A percentile compares a stretch with the other conserved stretches of the same genome.
Evolutionary conservation across 805 yeast species (phyloP).

Genomic region (Spathaspora gorwiae): DNA sequence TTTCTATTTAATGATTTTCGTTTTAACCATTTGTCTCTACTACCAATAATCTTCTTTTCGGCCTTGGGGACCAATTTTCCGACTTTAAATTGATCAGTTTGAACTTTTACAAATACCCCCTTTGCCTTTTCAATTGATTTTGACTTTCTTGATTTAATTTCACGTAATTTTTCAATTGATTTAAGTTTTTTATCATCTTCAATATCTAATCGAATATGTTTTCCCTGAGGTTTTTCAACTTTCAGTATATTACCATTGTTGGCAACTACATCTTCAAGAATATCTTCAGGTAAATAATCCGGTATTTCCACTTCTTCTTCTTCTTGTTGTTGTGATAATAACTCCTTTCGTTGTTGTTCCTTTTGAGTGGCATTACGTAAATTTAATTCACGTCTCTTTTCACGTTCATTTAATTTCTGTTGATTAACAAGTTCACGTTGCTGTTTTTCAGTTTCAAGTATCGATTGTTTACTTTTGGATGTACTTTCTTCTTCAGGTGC

Average conservation of each 20-base stretch:
- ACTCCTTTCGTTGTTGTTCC: slow-evolving; percentile 27
- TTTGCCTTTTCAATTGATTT: slow-evolving; percentile 34
- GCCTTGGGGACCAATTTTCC: slow-evolving; percentile 30
- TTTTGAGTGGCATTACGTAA: slow-evolving; percentile 15
- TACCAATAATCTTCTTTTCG: slow-evolving; percentile 26
- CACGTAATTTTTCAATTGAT: slow-evolving; percentile 29
- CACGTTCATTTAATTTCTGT: slow-evolving; percentile 25
- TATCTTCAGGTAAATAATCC: slow-evolving; percentile 39
- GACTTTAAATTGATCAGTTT: slow-evolving; percentile 8
- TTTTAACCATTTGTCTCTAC: slow-evolving; percentile 37
- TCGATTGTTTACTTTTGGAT: slow-evolving; percentile 19
- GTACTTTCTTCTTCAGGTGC: slow-evolving; percentile 45
- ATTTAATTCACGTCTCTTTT: slow-evolving; percentile 32
- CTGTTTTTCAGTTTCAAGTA: slow-evolving; percentile 18
- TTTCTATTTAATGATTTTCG: slow-evolving; percentile 34
- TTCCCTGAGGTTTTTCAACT: slow-evolving; percentile 13
- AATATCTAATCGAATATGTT: slow-evolving; percentile 27
- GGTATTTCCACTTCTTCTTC: slow-evolving; percentile 26
- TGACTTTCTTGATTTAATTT: slow-evolving; percentile 14
- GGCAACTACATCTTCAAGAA: slow-evolving; percentile 15
- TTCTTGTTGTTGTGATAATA: slow-evolving; percentile 16
- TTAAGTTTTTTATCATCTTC: slow-evolving; percentile 26
- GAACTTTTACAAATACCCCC: slow-evolving; percentile 32
- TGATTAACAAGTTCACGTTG: slow-evolving; percentile 18
- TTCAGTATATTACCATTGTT: background rate